Percentiles rank a stretch among this genome's conserved stretches.
Conservation (phyloP, 495 filamentous ascomycete species). For the Xanthoparmelia taractica region DNA sequence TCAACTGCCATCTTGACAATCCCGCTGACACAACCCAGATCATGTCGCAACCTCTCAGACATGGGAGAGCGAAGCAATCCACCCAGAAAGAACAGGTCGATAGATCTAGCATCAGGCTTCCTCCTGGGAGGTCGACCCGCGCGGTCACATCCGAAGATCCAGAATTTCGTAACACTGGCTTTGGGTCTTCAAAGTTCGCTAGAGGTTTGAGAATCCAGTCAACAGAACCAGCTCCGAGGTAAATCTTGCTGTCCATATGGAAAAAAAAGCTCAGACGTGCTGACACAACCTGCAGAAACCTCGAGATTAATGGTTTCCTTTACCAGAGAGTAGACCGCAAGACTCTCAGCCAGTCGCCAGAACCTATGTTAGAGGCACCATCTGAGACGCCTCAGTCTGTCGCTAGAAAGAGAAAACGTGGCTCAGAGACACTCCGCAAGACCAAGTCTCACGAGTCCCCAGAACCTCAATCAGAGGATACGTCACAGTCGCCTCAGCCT, state of each 20-base stretch:
- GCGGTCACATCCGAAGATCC: not conserved
- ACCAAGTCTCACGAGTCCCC: too few relatives aligned
- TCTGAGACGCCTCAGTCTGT: not conserved
- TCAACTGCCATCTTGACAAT: not conserved
- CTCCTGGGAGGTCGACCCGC: not conserved
- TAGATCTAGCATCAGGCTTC: not conserved
- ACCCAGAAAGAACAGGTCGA: not conserved
- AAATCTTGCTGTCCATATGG: not conserved
- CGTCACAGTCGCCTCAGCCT: not conserved
- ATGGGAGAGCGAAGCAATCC: not conserved
- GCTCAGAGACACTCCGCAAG: too few relatives aligned
- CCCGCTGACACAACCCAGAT: not conserved
- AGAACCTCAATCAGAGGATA: not conserved
- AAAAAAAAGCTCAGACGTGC: not conserved
- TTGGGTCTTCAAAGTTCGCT: not conserved
- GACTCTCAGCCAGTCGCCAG: not conserved
- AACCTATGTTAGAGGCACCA: not conserved
- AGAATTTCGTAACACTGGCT: too few relatives aligned
- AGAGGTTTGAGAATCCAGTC: too few relatives aligned
- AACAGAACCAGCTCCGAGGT: too few relatives aligned
- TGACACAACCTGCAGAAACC: not conserved
- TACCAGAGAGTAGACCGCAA: not conserved
- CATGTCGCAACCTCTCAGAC: not conserved
- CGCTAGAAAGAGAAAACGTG: too few relatives aligned
- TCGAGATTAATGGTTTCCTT: not conserved